Percentiles rank a stretch among this genome's conserved stretches.
Conservation (phyloP, 352 stramenopile species). For the Peronospora tabacina region DNA sequence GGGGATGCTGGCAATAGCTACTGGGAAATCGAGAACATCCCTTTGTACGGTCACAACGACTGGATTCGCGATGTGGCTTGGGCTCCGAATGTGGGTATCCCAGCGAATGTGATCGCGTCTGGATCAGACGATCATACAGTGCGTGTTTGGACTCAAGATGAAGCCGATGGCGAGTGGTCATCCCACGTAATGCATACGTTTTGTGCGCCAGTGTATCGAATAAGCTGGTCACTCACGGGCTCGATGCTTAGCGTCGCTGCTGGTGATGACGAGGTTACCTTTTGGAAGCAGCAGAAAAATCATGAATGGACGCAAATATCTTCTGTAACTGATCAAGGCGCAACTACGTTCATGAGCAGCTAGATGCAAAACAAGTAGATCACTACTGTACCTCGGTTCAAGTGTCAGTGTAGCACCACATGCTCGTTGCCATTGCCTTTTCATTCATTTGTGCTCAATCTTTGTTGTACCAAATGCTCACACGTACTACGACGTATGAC, state of each 20-base stretch:
- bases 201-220: slow-evolving; percentile 60
- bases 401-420: background rate
- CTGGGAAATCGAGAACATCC: slow-evolving; percentile 34
- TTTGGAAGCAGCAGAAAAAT: slow-evolving; percentile 70
- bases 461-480: slow-evolving; percentile 3
- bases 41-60: slow-evolving; percentile 61
- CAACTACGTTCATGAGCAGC: slow-evolving; percentile 25
- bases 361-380: slow-evolving; percentile 11
- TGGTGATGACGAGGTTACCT: slow-evolving; percentile 66
- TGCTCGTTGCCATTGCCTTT: slow-evolving; percentile 5
- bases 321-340: slow-evolving; percentile 61
- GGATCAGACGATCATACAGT: slow-evolving; percentile 81
- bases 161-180: slow-evolving; percentile 51
- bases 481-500: slow-evolving; percentile 32
- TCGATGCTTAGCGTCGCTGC: slow-evolving; percentile 54
- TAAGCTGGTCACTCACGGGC: slow-evolving; percentile 78
- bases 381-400: background rate
- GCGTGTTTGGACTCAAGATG: slow-evolving; percentile 70
- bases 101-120: slow-evolving; percentile 71
- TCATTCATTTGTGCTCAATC: slow-evolving; percentile 18
- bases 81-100: slow-evolving; percentile 78
- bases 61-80: slow-evolving; percentile 82
- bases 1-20: slow-evolving; percentile 19
- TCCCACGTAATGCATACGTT: slow-evolving; percentile 63
- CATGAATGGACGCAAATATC: slow-evolving; percentile 66